These are phyloP conservation scores for Elongisporangium anandrum DNA, from an alignment of 352 stramenopile species.

Conservation along the genomic window DNA sequence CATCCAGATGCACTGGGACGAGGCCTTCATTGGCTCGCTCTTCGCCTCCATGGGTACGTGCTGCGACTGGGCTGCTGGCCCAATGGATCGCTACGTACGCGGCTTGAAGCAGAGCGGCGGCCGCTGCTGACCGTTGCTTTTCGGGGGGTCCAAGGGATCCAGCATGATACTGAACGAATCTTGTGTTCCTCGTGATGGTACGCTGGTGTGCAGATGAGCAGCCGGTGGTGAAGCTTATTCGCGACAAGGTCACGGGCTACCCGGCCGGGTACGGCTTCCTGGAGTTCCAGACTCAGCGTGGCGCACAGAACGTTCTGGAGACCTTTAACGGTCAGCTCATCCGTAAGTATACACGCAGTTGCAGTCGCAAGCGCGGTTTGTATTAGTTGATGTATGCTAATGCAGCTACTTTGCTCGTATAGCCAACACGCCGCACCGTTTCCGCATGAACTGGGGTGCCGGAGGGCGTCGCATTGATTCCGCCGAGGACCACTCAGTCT, in stretches of 20 bases:
- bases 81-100: background rate
- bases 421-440: slow-evolving; percentile 87
- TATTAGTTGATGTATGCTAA: slow-evolving; percentile 3
- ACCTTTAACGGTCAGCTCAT: slow-evolving; percentile 86
- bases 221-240: slow-evolving; percentile 88
- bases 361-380: background rate
- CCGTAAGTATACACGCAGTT: slow-evolving; percentile 31
- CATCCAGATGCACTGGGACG: slow-evolving; percentile 90
- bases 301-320: slow-evolving; percentile 83
- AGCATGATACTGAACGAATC: background rate
- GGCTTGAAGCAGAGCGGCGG: background rate
- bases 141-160: background rate
- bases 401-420: background rate
- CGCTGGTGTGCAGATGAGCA: slow-evolving; percentile 46
- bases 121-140: background rate
- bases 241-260: slow-evolving; percentile 87
- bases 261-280: slow-evolving; percentile 89
- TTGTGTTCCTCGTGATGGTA: slow-evolving; percentile 1
- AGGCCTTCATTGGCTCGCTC: slow-evolving; percentile 83
- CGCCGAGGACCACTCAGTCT: slow-evolving; percentile 86
- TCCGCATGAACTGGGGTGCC: slow-evolving; percentile 91
- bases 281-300: slow-evolving; percentile 81
- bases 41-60: slow-evolving; percentile 65
- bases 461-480: slow-evolving; percentile 84
- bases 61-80: background rate